phyloP scores from a whole-genome alignment of 495 filamentous ascomycete genomes.

The Aspergillus diversus region DNA sequence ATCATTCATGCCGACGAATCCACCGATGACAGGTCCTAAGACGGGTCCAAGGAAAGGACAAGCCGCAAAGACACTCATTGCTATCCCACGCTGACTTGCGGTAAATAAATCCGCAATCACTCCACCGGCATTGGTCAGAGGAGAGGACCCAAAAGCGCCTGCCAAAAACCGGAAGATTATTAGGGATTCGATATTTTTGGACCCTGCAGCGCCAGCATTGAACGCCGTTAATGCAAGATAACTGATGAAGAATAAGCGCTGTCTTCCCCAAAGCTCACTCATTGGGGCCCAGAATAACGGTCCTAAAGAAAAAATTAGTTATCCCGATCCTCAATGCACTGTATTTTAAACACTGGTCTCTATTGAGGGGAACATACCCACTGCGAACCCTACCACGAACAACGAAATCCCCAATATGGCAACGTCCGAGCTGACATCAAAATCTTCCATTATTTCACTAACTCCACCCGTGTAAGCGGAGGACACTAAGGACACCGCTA shows the following conservation, averaged over 20 bases:
- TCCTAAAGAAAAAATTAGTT: conserved; percentile 26
- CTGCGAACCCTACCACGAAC: conserved; percentile 52
- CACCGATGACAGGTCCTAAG: conserved; percentile 52
- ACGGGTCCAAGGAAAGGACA: conserved; percentile 64
- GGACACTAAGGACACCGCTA: conserved; percentile 71
- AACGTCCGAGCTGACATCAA: conserved; percentile 55
- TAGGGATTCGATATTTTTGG: conserved; percentile 60
- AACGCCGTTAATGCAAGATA: conserved; percentile 60
- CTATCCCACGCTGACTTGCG: conserved; percentile 56
- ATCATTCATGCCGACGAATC: conserved; percentile 48
- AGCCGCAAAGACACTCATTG: conserved; percentile 55
- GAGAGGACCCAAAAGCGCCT: conserved; percentile 64
- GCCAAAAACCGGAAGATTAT: conserved; percentile 69
- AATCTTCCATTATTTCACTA: conserved; percentile 55
- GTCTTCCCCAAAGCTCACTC: conserved; percentile 64
- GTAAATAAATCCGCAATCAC: conserved; percentile 67
- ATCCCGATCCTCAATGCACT: neutral
- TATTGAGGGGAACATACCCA: neutral
- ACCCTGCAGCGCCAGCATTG: conserved; percentile 58
- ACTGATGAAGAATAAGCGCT: conserved; percentile 61
- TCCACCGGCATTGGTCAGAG: conserved; percentile 64
- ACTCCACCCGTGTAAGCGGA: conserved; percentile 71
- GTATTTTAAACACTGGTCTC: neutral
- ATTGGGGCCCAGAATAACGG: conserved; percentile 42
- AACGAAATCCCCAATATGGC: conserved; percentile 64